phyloP scores from a whole-genome alignment of 208 protist genomes.

The Leishmania major region DNA sequence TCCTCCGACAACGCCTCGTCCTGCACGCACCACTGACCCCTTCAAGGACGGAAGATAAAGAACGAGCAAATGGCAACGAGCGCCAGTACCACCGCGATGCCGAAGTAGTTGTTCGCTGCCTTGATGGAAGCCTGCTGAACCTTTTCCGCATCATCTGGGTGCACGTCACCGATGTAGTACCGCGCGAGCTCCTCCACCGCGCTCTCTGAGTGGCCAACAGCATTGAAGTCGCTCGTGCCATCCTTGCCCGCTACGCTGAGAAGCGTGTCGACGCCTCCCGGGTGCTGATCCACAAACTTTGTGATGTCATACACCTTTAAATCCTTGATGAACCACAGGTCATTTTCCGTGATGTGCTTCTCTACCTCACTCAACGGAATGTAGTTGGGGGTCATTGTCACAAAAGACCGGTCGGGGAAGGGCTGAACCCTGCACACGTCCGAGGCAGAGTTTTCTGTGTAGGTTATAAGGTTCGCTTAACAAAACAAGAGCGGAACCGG shows the following conservation, averaged over 20 bases:
- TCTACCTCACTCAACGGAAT: slow-evolving; percentile 66
- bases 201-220: slow-evolving; percentile 71
- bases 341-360: slow-evolving; percentile 64
- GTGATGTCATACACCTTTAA: slow-evolving; percentile 89
- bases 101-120: slow-evolving; percentile 41
- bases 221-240: slow-evolving; percentile 83
- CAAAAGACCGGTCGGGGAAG: not conserved
- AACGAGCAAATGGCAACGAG: slow-evolving; percentile 50
- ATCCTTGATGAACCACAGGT: slow-evolving; percentile 87
- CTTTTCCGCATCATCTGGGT: slow-evolving; percentile 56
- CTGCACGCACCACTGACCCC: not conserved
- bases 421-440: not conserved
- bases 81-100: slow-evolving; percentile 42
- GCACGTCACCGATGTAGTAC: slow-evolving; percentile 82
- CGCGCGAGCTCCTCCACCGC: slow-evolving; percentile 69
- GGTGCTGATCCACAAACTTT: slow-evolving; percentile 87
- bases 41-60: slow-evolving; percentile 58
- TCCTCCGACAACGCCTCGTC: not conserved
- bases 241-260: slow-evolving; percentile 85
- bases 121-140: slow-evolving; percentile 30
- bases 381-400: slow-evolving; percentile 22
- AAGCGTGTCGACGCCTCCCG: slow-evolving; percentile 89
- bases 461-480: not conserved
- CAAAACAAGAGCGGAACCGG: no score
- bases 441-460: no score